Evolutionary conservation across 2,329 filamentous ascomycete species (phyloP).

Genomic region (Aspergillus sp.): DNA sequence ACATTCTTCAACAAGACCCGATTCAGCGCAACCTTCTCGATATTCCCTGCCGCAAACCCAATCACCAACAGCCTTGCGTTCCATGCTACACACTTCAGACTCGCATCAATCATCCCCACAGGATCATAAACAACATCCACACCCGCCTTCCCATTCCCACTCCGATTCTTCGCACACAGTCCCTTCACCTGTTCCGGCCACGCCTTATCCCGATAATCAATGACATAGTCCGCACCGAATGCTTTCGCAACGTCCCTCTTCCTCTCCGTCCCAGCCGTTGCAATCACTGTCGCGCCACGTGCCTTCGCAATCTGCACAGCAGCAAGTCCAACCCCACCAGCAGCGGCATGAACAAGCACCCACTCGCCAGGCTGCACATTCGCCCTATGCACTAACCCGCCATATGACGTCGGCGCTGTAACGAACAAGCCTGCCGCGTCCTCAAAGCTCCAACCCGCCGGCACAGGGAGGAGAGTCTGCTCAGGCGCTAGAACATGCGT

Average conservation of each 20-base stretch:
- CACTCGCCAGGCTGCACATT: slow-evolving; percentile 76
- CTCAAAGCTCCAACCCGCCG: slow-evolving; percentile 75
- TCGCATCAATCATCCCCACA: slow-evolving; percentile 83
- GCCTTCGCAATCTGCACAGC: slow-evolving; percentile 95
- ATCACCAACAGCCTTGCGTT: slow-evolving; percentile 85
- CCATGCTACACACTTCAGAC: slow-evolving; percentile 90
- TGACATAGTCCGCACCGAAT: slow-evolving; percentile 80
- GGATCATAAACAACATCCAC: slow-evolving; percentile 96
- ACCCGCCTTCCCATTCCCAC: slow-evolving; percentile 64
- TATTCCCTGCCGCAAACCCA: slow-evolving; percentile 81
- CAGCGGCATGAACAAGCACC: slow-evolving; percentile 88
- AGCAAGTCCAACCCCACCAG: slow-evolving; percentile 85
- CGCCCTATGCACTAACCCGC: slow-evolving; percentile 75
- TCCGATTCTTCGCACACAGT: slow-evolving; percentile 54
- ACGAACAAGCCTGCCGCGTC: slow-evolving; percentile 89
- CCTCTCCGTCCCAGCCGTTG: slow-evolving; percentile 76
- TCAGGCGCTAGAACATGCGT: slow-evolving; percentile 71
- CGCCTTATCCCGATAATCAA: slow-evolving; percentile 75
- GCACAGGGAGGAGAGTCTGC: slow-evolving; percentile 68
- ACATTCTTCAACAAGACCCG: slow-evolving; percentile 93
- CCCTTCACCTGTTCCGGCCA: slow-evolving; percentile 71
- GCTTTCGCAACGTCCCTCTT: slow-evolving; percentile 76
- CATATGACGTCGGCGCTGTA: slow-evolving; percentile 87
- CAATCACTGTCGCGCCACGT: slow-evolving; percentile 86
- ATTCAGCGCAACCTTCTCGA: slow-evolving; percentile 92